Evolutionary conservation across 2,329 filamentous ascomycete species (phyloP), one percentile per base, ranked within the genome.

Genomic region (Epicoccum nigrum): DNA sequence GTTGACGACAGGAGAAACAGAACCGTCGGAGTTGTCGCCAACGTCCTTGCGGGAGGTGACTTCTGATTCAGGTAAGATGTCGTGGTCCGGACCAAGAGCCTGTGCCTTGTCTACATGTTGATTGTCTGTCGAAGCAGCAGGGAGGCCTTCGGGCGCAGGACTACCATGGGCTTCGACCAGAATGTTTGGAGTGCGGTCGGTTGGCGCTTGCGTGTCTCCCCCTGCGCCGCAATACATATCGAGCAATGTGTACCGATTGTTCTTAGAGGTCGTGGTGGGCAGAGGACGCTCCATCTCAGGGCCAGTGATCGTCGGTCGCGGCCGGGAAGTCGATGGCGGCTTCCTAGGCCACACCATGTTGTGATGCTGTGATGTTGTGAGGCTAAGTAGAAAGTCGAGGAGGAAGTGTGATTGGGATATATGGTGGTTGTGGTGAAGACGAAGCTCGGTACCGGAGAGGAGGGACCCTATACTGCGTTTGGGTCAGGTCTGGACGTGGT

Each of bases 301-400:
- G 13, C 28, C 41, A 9, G 45, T 13, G 37, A 21, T 48, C 23
- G 30, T 41, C 7, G 37, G n/a, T 17, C 19, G 45, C 13, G 38
- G 32, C 7, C 17, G 31, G 35, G 45, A 42, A 11, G 23, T 38
- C 23, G 45, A 42, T 21, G 20, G 42, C 48, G 15, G n/a, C 21
- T 30, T 45, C 23, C 31, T 38, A 19, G 15, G 45, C 45, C 38
- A 49, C 9, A 37, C 16, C 45, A 49, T 49, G 19, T 38, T 17
- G 38, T 15, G n/a, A n/a, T n/a, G n/a, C n/a, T n/a, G n/a, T n/a
- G n/a, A 9, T 13, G 44, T 28, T 11, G 11, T 17, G 39, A 25
- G 4, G n/a, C n/a, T n/a, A n/a, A 17, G 20, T n/a, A 7, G 23
- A 9, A 25, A 25, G 23, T 9, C 19, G 12, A 28, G n/a, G 15